Evolutionary conservation across 1,284 basidiomycete species (phyloP), one percentile per base, ranked within the genome.

Genomic region (Cystobasidium pallidum): DNA sequence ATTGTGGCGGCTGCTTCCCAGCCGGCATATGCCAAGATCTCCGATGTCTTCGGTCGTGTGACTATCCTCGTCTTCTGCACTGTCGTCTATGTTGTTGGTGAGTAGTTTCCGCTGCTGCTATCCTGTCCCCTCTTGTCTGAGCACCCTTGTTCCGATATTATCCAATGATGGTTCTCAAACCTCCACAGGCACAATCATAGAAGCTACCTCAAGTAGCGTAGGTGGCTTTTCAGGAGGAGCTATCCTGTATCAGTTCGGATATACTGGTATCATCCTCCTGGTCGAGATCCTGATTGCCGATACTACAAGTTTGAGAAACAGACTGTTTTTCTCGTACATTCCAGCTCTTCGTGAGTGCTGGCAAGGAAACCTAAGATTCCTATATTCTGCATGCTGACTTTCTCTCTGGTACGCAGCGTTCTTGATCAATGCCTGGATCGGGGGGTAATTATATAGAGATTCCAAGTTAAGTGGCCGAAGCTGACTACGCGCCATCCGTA

Each of bases 271-370:
- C 76, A 80, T 81, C 64, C 79, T 83, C 15, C 72, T 80, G 32
- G 77, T 83, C 47, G 82, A 82, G 73, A 77, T 83, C 61, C 72
- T 83, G 65, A 81, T 83, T 57, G 83, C 80, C 61, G 83, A 84
- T 75, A 75, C 79, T 24, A 81, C 82, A 0, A 80, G 79, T 3
- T 78, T 83, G 10, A 79, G 81, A 63, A 80, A 79, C 62, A 81
- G 83, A 64, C 76, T 84, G 6, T 78, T 83, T 74, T 80, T 81
- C 75, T 81, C 80, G 2, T 83, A 79, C 77, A 78, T 83, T 57
- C 82, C 83, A 2, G 81, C 82, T 0, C 57, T 78, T 51, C 83
- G 55, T 32, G 21, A 57, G 55, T 19, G 43, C 8, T n/a, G n/a
- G n/a, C n/a, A n/a, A n/a, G n/a, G n/a, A n/a, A n/a, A n/a, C n/a